Evolutionary conservation across 371 early-diverging fungal species (phyloP).

Genomic region (Lichtheimia hyalospora): DNA sequence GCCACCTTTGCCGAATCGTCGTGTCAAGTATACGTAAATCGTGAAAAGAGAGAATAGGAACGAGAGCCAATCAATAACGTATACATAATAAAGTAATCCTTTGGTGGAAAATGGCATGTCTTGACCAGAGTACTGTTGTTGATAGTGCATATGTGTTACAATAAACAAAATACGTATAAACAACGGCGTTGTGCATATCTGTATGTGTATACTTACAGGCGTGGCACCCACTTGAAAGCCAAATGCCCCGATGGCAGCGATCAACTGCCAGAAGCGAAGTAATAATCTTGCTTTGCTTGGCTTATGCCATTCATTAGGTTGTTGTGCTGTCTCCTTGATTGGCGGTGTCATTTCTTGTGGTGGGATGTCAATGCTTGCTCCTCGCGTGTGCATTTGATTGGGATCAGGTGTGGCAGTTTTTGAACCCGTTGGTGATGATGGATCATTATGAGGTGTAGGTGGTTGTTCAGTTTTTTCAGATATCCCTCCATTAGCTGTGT

Average conservation of each 20-base stretch:
- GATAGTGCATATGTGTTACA: no score
- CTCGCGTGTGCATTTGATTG: background rate
- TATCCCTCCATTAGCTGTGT: no score
- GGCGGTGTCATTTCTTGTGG: constrained; percentile 3
- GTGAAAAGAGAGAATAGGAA: constrained; percentile 27
- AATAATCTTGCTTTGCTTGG: constrained; percentile 14
- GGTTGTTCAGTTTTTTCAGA: no score
- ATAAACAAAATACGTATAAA: background rate
- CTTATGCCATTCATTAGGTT: background rate
- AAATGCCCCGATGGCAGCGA: constrained; percentile 36
- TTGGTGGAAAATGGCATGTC: constrained; percentile 8
- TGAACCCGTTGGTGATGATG: no score
- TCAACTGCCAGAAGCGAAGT: constrained; percentile 29
- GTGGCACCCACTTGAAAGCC: constrained; percentile 37
- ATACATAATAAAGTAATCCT: constrained; percentile 25
- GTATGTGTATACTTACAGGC: constrained; percentile 22
- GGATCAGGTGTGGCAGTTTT: no score
- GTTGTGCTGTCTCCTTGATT: background rate
- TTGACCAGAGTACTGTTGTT: constrained; percentile 5
- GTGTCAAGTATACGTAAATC: constrained; percentile 29
- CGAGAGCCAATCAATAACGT: constrained; percentile 23
- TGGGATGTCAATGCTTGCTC: constrained; percentile 5
- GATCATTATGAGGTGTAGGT: no score
- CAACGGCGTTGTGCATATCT: background rate
- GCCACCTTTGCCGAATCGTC: constrained; percentile 24